phyloP scores from a whole-genome alignment of 352 stramenopile species.

The Vaucheria bursata region DNA sequence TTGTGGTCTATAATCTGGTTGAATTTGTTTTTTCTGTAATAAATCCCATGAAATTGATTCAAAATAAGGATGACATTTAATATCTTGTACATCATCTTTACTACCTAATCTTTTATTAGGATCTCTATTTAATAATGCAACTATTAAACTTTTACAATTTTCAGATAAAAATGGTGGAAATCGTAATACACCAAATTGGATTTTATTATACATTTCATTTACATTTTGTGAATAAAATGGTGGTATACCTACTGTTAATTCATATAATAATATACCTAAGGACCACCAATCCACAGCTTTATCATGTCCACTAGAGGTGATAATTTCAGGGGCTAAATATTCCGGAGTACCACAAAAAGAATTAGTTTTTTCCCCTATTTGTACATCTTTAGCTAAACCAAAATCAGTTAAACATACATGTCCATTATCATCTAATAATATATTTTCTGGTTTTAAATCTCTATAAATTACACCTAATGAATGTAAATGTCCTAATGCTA shows the following conservation, averaged over 20 bases:
- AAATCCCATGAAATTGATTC: no score
- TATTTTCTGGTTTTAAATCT: conserved; percentile 55
- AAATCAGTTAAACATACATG: conserved; percentile 85
- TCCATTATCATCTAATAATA: neutral
- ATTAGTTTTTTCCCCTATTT: conserved; percentile 69
- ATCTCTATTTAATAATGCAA: no score
- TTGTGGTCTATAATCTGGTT: no score
- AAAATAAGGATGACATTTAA: no score
- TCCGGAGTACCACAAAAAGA: conserved; percentile 85
- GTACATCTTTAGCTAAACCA: conserved; percentile 81
- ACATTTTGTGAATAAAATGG: conserved; percentile 93
- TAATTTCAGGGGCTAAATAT: conserved; percentile 87
- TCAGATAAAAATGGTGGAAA: no score
- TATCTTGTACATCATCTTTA: no score
- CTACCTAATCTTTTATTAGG: no score
- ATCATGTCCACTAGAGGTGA: conserved; percentile 83
- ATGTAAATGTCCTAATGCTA: conserved; percentile 82
- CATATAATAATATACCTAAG: conserved; percentile 84
- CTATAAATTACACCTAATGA: conserved; percentile 85
- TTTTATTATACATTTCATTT: no score
- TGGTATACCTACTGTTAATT: conserved; percentile 75
- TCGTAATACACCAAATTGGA: no score
- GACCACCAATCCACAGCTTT: conserved; percentile 87
- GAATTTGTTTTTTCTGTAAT: no score
- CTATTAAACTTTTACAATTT: no score